Base-by-base conservation (phyloP, 179 eudicot genomes). In the Spinacia oleracea region DNA sequence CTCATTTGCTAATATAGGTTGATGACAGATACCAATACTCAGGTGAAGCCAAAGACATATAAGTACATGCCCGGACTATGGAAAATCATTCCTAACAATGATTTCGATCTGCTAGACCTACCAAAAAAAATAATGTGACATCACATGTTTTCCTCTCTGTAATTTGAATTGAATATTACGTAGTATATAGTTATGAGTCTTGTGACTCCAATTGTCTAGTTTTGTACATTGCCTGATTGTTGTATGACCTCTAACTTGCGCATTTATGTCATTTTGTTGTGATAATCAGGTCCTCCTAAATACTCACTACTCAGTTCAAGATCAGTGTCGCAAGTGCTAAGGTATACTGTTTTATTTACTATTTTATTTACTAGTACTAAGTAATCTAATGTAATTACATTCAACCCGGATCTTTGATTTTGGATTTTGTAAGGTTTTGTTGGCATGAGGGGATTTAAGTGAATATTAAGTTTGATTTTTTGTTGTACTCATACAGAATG, bases 11-110 rank as follows among this genome's bases (percentile, higher is more conserved):
- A 0, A 46, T 64, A 58, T 64, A 93, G 97, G 98, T 96, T 18
- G 99, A 96, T 88, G 99, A 96, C 80, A 96, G 93, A 81, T 96
- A 93, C 81, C 97, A 93, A 76, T 96, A 96, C 72, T 91, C 99
- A 6, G 89, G 91, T 79, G 95, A 93, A 73, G 89, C 93, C 82
- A 89, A 91, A 85, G 96, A 93, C 82, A 88, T 88, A 21, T 85
- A 80, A 23, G 92, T 93, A 67, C 99, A 96, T 71, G 99, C 88
- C 90, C 46, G 99, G 99, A 23, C 90, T 96, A 76, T 96, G 99
- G 99, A 96, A 90, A 80, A 93, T 96, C 75, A 91, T 93, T 29
- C 96, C 99, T 10, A 91, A 95, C 43, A 88, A 87, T 68, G 99
- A 96, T 96, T 88, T 72, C 89, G 98, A 25, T 82, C 98, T 18